Percentiles rank a stretch among this genome's conserved stretches.
phyloP scores from a whole-genome alignment of 2,329 filamentous ascomycete species.

The Stachybotrys chlorohalonatus region DNA sequence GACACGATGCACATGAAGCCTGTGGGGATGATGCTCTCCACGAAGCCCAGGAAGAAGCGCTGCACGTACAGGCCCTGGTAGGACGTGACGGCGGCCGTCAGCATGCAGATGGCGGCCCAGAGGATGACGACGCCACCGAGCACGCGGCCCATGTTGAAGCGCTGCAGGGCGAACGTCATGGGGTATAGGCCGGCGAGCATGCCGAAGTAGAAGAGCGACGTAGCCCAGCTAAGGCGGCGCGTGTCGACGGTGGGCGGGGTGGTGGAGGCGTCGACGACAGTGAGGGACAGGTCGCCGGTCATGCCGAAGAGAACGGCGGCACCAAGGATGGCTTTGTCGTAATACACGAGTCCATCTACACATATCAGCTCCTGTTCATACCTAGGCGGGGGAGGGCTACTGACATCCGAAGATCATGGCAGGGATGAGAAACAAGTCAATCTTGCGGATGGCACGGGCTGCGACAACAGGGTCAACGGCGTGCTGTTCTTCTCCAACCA shows the following conservation, averaged over 20 bases:
- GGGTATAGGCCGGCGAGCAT: slow-evolving; percentile 68
- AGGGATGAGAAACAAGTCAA: slow-evolving; percentile 58
- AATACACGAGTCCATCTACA: slow-evolving; percentile 16
- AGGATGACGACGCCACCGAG: slow-evolving; percentile 54
- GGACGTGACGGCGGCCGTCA: slow-evolving; percentile 56
- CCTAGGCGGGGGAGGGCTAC: slow-evolving; percentile 2
- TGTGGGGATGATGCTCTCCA: slow-evolving; percentile 57
- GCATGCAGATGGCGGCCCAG: slow-evolving; percentile 60
- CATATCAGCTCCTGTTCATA: neutral
- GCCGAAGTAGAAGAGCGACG: slow-evolving; percentile 72
- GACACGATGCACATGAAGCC: slow-evolving; percentile 57
- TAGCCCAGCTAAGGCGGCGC: slow-evolving; percentile 64
- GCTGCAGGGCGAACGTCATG: slow-evolving; percentile 62
- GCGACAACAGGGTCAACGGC: slow-evolving; percentile 45
- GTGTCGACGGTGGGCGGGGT: slow-evolving; percentile 53
- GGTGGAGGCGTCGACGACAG: slow-evolving; percentile 32
- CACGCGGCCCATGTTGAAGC: slow-evolving; percentile 55
- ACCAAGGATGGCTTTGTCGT: slow-evolving; percentile 60
- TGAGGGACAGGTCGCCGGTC: slow-evolving; percentile 57
- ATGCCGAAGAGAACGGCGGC: slow-evolving; percentile 68
- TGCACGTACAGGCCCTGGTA: slow-evolving; percentile 57
- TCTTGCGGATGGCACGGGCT: slow-evolving; percentile 52
- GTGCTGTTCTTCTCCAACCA: slow-evolving; percentile 49
- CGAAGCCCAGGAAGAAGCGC: slow-evolving; percentile 55
- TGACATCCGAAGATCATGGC: slow-evolving; percentile 50